Evolutionary conservation across 306 rosid species (phyloP).

Genomic region (Aeschynomene evenia): DNA sequence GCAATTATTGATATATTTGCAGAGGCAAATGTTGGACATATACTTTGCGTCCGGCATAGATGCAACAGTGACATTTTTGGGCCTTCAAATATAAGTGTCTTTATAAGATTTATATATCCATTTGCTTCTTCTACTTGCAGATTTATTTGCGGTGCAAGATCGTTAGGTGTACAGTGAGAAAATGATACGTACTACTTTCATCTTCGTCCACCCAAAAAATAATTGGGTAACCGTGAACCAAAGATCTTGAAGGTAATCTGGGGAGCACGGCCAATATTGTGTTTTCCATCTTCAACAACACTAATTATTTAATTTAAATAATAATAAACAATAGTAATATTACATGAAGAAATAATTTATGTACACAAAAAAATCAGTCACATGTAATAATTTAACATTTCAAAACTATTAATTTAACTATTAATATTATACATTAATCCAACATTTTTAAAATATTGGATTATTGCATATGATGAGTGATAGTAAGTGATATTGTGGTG

Average conservation of each 20-base stretch:
- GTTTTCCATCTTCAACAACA: background rate
- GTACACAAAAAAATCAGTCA: too few relatives aligned
- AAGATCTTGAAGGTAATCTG: constrained; percentile 16
- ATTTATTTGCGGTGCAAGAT: constrained; percentile 7
- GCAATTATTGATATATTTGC: too few relatives aligned
- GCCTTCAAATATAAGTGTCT: background rate
- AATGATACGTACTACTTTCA: background rate
- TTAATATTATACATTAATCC: too few relatives aligned
- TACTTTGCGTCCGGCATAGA: background rate
- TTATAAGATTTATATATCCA: background rate
- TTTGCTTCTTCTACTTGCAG: background rate
- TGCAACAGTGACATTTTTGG: background rate
- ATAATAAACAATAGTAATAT: too few relatives aligned
- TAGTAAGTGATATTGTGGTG: too few relatives aligned
- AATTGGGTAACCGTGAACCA: constrained; percentile 8
- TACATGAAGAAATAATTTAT: too few relatives aligned
- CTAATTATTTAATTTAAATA: background rate
- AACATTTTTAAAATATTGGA: too few relatives aligned
- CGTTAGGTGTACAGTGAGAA: background rate
- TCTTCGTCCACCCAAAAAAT: constrained; percentile 13
- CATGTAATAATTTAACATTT: too few relatives aligned
- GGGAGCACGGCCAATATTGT: constrained; percentile 5
- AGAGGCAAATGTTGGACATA: too few relatives aligned
- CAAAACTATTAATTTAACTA: too few relatives aligned
- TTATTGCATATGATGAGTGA: too few relatives aligned